Evolutionary conservation across 2,329 filamentous ascomycete species (phyloP).

Genomic region (Epichloe gansuensis): DNA sequence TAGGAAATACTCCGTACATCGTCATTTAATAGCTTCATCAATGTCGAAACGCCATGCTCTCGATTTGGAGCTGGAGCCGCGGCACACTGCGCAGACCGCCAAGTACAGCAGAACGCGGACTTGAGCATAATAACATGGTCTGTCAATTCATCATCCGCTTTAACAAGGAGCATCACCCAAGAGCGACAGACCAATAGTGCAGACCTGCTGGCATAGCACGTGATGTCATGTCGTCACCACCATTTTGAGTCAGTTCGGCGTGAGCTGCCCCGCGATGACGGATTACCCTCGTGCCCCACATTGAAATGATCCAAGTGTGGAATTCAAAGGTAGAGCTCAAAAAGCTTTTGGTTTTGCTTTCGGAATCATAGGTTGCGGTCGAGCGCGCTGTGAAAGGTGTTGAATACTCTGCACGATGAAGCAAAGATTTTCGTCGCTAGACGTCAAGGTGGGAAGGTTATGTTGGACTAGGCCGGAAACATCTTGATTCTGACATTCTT

Average conservation of each 20-base stretch:
- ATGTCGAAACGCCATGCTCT: too few relatives aligned
- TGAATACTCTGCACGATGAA: slow-evolving; percentile 42
- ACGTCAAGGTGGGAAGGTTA: slow-evolving; percentile 46
- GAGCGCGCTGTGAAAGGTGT: neutral
- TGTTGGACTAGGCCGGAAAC: neutral
- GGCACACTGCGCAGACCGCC: too few relatives aligned
- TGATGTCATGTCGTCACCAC: slow-evolving; percentile 7
- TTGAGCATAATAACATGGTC: too few relatives aligned
- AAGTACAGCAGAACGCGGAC: too few relatives aligned
- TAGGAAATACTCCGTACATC: too few relatives aligned
- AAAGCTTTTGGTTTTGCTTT: neutral
- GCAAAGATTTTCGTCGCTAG: slow-evolving; percentile 67
- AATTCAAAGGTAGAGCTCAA: neutral
- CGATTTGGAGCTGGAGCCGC: too few relatives aligned
- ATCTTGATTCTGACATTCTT: slow-evolving; percentile 5
- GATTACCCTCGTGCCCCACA: slow-evolving; percentile 4
- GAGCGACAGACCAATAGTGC: neutral
- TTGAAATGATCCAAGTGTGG: neutral
- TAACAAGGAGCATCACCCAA: too few relatives aligned
- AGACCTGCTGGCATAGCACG: slow-evolving; percentile 1
- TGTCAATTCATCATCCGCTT: too few relatives aligned
- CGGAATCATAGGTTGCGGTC: too few relatives aligned
- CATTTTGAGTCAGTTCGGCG: neutral
- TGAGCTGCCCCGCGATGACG: slow-evolving; percentile 7
- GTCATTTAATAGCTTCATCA: too few relatives aligned